phyloP scores from a whole-genome alignment of 176 grass and related monocot genomes.

The Oryza meridionalis region DNA sequence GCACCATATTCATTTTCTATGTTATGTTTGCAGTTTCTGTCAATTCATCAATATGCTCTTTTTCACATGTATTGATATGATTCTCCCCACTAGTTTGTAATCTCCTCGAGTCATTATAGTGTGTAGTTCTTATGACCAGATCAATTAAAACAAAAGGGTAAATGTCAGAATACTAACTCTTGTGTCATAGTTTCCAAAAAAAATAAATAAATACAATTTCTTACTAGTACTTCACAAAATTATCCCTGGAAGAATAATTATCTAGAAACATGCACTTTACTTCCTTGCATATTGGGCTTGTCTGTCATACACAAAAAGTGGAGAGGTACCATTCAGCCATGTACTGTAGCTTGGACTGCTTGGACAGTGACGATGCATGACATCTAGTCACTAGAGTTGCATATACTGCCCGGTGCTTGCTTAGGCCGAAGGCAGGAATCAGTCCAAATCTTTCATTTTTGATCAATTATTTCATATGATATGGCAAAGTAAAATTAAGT shows the following conservation, averaged over 20 bases:
- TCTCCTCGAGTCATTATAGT: background rate
- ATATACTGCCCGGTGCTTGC: background rate
- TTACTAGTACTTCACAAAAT: no score
- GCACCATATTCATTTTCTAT: background rate
- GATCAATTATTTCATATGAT: background rate
- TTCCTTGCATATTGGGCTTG: background rate
- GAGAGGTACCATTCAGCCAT: background rate
- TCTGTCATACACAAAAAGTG: background rate
- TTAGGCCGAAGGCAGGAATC: background rate
- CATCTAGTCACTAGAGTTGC: no score
- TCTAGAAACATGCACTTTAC: background rate
- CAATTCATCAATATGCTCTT: background rate
- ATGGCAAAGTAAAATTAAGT: background rate
- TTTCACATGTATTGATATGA: background rate
- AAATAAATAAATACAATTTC: background rate
- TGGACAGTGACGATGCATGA: background rate
- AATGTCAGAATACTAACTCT: background rate
- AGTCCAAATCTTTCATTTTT: background rate
- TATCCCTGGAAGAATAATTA: no score
- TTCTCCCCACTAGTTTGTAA: background rate
- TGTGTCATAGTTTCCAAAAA: background rate
- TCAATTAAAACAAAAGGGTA: background rate
- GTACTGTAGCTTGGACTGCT: background rate
- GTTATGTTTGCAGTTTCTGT: constrained; percentile 28
- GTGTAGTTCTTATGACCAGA: background rate